phyloP scores from a whole-genome alignment of 2,329 filamentous ascomycete species.

The Fusarium annulatum region DNA sequence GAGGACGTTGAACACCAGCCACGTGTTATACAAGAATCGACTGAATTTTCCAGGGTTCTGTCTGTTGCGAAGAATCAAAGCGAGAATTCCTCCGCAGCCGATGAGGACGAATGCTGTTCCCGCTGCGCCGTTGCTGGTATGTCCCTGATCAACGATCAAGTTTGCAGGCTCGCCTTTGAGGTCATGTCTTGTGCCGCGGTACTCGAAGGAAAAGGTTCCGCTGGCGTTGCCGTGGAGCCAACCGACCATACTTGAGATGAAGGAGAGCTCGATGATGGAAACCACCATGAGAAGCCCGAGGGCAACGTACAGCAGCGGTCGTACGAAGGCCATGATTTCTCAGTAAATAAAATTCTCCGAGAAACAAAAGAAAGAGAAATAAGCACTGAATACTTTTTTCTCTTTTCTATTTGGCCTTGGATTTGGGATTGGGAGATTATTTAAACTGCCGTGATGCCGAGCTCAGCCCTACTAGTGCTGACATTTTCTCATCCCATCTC shows the following conservation, averaged over 20 bases:
- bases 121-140: constrained; percentile 46
- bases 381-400: not conserved
- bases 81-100: constrained; percentile 41
- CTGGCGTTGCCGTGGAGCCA: constrained; percentile 43
- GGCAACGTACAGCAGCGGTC: constrained; percentile 34
- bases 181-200: constrained; percentile 9
- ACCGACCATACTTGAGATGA: constrained; percentile 44
- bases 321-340: constrained; percentile 1
- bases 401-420: not conserved
- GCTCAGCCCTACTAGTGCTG: constrained; percentile 31
- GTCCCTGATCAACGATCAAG: constrained; percentile 43
- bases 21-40: constrained; percentile 30
- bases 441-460: constrained; percentile 13
- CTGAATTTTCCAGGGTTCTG: constrained; percentile 22
- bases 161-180: constrained; percentile 41
- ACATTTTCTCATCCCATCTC: constrained; percentile 2
- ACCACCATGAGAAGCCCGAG: constrained; percentile 44
- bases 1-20: constrained; percentile 41
- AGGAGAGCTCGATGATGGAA: constrained; percentile 44
- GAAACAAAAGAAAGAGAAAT: not conserved
- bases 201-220: constrained; percentile 36
- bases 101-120: constrained; percentile 45
- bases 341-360: not conserved
- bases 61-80: constrained; percentile 36
- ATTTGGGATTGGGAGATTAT: not conserved